These are phyloP conservation scores for Suillus brevipes DNA, from an alignment of 768 basidiomycete species.

Conservation along the genomic window DNA sequence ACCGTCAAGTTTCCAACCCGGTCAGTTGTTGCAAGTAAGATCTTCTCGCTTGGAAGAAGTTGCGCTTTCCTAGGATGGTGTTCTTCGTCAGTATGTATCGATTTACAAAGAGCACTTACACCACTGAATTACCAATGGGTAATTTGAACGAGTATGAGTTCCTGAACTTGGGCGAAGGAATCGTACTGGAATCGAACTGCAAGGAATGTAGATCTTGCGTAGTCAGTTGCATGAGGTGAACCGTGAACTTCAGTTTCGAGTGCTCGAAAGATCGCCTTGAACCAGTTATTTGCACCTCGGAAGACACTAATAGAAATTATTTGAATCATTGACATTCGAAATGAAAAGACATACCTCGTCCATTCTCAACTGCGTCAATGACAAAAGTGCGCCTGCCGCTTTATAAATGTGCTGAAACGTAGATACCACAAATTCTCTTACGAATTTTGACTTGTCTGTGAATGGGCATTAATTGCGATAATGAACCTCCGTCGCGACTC, in stretches of 20 bases:
- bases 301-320: background rate
- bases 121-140: conserved; percentile 19
- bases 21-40: conserved; percentile 45
- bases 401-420: background rate
- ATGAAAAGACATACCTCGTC: background rate
- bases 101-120: background rate
- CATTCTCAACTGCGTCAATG: conserved; percentile 8
- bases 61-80: conserved; percentile 34
- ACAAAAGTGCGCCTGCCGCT: conserved; percentile 7
- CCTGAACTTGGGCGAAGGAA: conserved; percentile 26
- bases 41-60: conserved; percentile 41
- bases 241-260: conserved; percentile 20
- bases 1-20: conserved; percentile 35
- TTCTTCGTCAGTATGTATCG: background rate
- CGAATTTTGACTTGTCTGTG: conserved; percentile 8
- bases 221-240: conserved; percentile 29
- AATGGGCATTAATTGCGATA: conserved; percentile 17
- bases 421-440: conserved; percentile 3
- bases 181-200: conserved; percentile 22
- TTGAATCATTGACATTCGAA: background rate
- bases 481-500: conserved; percentile 21
- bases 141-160: conserved; percentile 19
- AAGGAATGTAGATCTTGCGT: conserved; percentile 27
- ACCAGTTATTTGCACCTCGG: conserved; percentile 14
- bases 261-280: conserved; percentile 21